A percentile compares a stretch with the other conserved stretches of the same genome.
These are phyloP conservation scores for Populus hybrid DNA, from an alignment of 441 rosid genomes.

Conservation along the genomic window DNA sequence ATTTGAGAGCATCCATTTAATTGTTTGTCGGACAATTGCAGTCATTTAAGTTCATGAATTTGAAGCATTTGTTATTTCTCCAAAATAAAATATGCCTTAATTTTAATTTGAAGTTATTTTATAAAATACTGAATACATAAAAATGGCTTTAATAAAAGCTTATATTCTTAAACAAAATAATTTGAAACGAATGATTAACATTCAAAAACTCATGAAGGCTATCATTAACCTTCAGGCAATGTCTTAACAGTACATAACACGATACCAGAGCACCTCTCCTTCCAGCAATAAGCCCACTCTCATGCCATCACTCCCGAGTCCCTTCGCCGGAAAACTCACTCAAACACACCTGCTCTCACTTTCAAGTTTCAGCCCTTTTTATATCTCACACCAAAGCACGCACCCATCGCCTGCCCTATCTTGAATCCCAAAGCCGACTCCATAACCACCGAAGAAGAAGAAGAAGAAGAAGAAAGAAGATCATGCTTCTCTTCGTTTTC, in stretches of 20 bases:
- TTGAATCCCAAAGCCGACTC: background rate
- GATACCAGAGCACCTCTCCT: background rate
- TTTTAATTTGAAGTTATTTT: too few species aligned
- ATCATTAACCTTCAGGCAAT: background rate
- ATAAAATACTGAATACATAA: too few species aligned
- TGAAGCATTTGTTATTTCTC: too few species aligned
- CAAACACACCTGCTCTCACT: background rate
- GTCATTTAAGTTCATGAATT: too few species aligned
- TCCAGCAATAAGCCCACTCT: background rate
- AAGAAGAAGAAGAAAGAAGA: background rate
- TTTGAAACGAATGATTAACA: too few species aligned
- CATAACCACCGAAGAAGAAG: background rate
- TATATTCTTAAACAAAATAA: too few species aligned
- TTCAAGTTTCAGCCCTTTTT: background rate
- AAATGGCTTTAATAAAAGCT: too few species aligned
- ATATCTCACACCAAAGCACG: background rate
- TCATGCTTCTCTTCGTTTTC: constrained; percentile 14
- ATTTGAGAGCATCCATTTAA: background rate
- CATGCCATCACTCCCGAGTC: background rate
- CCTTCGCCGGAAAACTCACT: background rate
- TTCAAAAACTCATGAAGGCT: background rate
- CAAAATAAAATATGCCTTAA: too few species aligned
- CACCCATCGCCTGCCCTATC: background rate
- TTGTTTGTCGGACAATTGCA: too few species aligned
- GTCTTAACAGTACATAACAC: too few species aligned